These are phyloP conservation scores for Candida ponderosae DNA, from an alignment of 805 yeast genomes.

Conservation along the genomic window DNA sequence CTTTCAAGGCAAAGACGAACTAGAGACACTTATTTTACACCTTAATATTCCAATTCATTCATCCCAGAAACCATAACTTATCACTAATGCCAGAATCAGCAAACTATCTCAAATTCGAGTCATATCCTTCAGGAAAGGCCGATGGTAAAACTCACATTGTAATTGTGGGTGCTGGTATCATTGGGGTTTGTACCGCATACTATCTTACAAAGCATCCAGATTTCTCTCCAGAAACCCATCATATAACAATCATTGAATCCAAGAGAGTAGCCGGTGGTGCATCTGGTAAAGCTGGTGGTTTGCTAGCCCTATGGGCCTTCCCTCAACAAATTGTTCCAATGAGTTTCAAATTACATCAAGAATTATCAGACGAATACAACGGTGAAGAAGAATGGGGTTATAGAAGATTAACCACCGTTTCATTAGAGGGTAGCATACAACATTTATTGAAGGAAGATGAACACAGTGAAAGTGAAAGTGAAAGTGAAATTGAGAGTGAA, in stretches of 20 bases:
- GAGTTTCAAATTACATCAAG: slow-evolving; percentile 78
- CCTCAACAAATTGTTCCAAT: slow-evolving; percentile 91
- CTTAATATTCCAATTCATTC: too few relatives aligned
- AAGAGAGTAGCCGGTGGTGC: slow-evolving; percentile 97
- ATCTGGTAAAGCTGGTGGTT: slow-evolving; percentile 95
- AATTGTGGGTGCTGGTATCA: slow-evolving; percentile 91
- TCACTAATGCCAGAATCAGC: slow-evolving; percentile 7
- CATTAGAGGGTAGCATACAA: slow-evolving; percentile 75
- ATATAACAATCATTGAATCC: slow-evolving; percentile 80
- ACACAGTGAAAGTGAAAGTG: slow-evolving; percentile 15
- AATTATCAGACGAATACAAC: slow-evolving; percentile 65
- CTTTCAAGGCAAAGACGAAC: too few relatives aligned
- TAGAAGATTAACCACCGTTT: slow-evolving; percentile 77
- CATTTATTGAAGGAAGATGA: slow-evolving; percentile 14
- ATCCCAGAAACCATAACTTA: too few relatives aligned
- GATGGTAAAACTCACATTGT: slow-evolving; percentile 68
- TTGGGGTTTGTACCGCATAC: slow-evolving; percentile 93
- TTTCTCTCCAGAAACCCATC: slow-evolving; percentile 64
- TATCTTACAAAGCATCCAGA: slow-evolving; percentile 77
- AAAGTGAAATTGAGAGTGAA: slow-evolving; percentile 4
- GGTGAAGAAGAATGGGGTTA: slow-evolving; percentile 94
- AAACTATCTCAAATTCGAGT: slow-evolving; percentile 12
- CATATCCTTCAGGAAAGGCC: slow-evolving; percentile 19
- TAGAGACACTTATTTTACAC: too few relatives aligned
- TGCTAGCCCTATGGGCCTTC: slow-evolving; percentile 92